These are phyloP conservation scores for Trypanosoma platydactyli DNA, from an alignment of 208 protist genomes.

Conservation along the genomic window DNA sequence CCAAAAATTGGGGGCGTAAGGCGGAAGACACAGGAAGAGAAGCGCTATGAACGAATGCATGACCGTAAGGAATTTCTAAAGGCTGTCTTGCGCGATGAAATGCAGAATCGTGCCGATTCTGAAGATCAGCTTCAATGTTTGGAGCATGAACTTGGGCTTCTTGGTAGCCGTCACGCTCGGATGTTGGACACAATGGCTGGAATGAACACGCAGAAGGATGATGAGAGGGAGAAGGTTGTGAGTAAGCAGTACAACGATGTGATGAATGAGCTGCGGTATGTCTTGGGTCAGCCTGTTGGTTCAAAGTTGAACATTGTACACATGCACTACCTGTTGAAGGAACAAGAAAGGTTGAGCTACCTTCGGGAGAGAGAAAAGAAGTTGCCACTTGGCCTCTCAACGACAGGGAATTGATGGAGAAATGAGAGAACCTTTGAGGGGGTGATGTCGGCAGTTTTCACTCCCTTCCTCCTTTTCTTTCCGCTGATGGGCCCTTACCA, in stretches of 20 bases:
- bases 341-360: slow-evolving; percentile 54
- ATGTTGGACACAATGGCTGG: slow-evolving; percentile 15
- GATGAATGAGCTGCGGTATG: slow-evolving; percentile 73
- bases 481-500: too few species aligned
- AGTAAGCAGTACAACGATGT: slow-evolving; percentile 66
- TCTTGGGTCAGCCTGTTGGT: slow-evolving; percentile 61
- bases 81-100: slow-evolving; percentile 70
- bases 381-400: neutral
- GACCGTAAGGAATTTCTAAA: slow-evolving; percentile 80
- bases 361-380: slow-evolving; percentile 42
- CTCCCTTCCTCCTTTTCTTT: neutral
- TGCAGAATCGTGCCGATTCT: slow-evolving; percentile 54
- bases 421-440: too few species aligned
- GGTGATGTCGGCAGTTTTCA: neutral
- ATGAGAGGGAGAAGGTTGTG: slow-evolving; percentile 40
- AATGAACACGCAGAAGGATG: slow-evolving; percentile 22
- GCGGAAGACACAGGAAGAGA: slow-evolving; percentile 24
- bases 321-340: slow-evolving; percentile 73
- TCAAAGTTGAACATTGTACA: slow-evolving; percentile 82
- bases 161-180: slow-evolving; percentile 56
- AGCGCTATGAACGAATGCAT: slow-evolving; percentile 41
- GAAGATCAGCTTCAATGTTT: slow-evolving; percentile 49
- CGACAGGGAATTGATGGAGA: neutral
- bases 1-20: slow-evolving; percentile 33
- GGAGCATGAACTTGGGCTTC: slow-evolving; percentile 51